Base-by-base conservation (phyloP, 768 basidiomycete genomes). In the Tricholoma saponaceum region DNA sequence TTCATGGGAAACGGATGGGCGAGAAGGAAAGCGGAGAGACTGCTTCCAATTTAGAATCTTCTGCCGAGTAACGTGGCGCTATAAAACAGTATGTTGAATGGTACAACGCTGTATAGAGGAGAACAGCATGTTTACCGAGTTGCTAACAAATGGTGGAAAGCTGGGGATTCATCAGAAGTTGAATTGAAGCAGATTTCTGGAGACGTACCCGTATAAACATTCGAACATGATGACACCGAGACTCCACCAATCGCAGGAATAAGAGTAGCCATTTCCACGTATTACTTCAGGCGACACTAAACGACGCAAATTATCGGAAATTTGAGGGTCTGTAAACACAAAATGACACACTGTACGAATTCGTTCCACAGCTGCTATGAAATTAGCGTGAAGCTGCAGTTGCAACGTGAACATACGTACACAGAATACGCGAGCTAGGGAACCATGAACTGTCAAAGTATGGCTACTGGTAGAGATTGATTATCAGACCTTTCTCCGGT, bases 211-310 rank as follows among this genome's bases (percentile, higher is more conserved):
- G 66, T 94, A 95, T 70, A 97, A 77, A 69, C 92, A 94, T 72
- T 98, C 95, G 67, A 89, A 98, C 86, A 94, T 91, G 70, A 99
- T 98, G 55, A 97, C 90, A 12, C 95, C 95, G 47, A 98, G 82
- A 74, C 90, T 93, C 96, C 96, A 99, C 95, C 95, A 98, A 69
- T 98, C 96, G 69, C 94, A 96, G 33, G 89, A 90, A 73, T 91
- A 95, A 37, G 89, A 85, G 72, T 98, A 98, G 23, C 95, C 95
- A 67, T 92, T 89, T 20, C 90, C 90, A 64, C 90, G 84, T 67
- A 94, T 92, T 47, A 93, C 92, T 70, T 93, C 91, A 43, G 91
- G 92, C 8, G 90, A 92, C 90, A 92, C 92, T 93, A 61, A 58
- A 63, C 64, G 57, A 53, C 50, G 37, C 51, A 33, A 39, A 49